Conservation (phyloP, 2,329 filamentous ascomycete species). For the Neofusicoccum sp. region DNA sequence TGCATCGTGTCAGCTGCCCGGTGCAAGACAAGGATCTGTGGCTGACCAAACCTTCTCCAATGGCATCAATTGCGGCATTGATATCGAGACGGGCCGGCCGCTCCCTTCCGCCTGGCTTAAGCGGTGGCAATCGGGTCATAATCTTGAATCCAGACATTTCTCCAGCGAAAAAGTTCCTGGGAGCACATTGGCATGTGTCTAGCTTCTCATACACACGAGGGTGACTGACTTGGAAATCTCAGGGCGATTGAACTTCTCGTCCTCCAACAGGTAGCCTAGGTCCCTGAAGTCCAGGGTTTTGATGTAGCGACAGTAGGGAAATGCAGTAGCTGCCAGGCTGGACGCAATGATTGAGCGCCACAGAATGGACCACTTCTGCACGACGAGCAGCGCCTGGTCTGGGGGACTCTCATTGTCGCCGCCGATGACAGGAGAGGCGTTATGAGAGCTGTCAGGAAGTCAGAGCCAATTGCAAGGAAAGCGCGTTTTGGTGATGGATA, state of each 20-base stretch:
- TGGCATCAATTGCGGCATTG: constrained; percentile 44
- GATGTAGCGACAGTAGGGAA: constrained; percentile 69
- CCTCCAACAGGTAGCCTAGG: constrained; percentile 58
- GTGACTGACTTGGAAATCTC: constrained; percentile 53
- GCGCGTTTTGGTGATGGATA: constrained; percentile 32
- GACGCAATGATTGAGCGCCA: constrained; percentile 70
- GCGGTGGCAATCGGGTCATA: constrained; percentile 25
- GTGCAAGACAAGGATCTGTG: constrained; percentile 20
- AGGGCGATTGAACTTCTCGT: constrained; percentile 56
- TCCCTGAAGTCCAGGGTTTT: constrained; percentile 63
- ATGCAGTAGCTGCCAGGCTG: constrained; percentile 59
- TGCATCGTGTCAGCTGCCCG: constrained; percentile 21
- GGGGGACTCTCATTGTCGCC: constrained; percentile 42
- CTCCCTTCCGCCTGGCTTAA: constrained; percentile 27
- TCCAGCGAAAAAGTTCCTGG: constrained; percentile 52
- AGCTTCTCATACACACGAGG: neutral
- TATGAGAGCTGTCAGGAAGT: constrained; percentile 38
- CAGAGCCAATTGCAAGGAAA: neutral
- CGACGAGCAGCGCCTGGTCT: constrained; percentile 46
- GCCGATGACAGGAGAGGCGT: constrained; percentile 41
- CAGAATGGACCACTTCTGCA: constrained; percentile 59
- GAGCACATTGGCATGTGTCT: neutral
- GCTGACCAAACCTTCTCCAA: constrained; percentile 46
- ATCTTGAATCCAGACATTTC: constrained; percentile 46
- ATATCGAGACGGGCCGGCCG: constrained; percentile 39